These are phyloP conservation scores for Phalaenopsis equestris DNA, from an alignment of 106 monocot genomes.

Conservation along the genomic window DNA sequence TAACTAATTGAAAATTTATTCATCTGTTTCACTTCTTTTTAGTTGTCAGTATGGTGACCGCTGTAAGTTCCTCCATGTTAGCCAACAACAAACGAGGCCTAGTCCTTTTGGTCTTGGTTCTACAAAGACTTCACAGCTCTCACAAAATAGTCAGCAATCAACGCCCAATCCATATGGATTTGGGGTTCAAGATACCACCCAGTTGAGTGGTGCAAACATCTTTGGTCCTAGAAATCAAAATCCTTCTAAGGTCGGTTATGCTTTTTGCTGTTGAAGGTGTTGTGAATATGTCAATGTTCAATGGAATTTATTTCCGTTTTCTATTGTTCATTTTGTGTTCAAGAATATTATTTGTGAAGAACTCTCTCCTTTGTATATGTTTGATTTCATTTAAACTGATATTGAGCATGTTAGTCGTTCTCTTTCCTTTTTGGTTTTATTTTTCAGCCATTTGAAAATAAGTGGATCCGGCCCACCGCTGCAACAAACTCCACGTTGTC, in stretches of 20 bases:
- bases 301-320: background rate
- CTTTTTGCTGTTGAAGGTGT: background rate
- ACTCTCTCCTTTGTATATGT: background rate
- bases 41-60: conserved; percentile 93
- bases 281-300: background rate
- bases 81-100: conserved; percentile 41
- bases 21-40: conserved; percentile 12
- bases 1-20: background rate
- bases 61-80: conserved; percentile 72
- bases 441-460: conserved; percentile 70
- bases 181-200: conserved; percentile 46
- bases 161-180: conserved; percentile 81
- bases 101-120: conserved; percentile 37
- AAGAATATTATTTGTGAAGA: background rate
- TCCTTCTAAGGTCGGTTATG: conserved; percentile 29
- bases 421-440: conserved; percentile 2
- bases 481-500: conserved; percentile 22
- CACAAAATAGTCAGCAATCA: conserved; percentile 20
- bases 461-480: conserved; percentile 34
- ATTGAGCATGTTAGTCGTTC: conserved; percentile 6
- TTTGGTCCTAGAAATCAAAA: conserved; percentile 27
- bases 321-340: background rate
- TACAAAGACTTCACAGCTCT: background rate
- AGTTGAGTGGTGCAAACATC: conserved; percentile 18
- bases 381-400: background rate